Evolutionary conservation across 768 basidiomycete species (phyloP).

Genomic region (Rickenella mellea): DNA sequence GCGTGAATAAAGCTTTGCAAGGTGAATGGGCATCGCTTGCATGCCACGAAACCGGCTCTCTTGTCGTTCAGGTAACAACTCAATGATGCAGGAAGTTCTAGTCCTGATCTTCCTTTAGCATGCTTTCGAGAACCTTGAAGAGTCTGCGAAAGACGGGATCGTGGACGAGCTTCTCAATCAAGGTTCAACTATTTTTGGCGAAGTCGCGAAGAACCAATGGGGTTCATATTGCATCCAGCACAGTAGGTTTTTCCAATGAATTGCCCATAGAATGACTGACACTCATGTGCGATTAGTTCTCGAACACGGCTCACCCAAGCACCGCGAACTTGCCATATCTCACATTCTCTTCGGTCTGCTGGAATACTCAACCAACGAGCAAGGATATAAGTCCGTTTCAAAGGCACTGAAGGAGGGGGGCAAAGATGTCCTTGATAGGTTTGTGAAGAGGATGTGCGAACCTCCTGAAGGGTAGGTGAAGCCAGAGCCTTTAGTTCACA

Average conservation of each 20-base stretch:
- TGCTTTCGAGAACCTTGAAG: slow-evolving; percentile 79
- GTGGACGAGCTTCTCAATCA: slow-evolving; percentile 77
- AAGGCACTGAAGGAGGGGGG: slow-evolving; percentile 84
- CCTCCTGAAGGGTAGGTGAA: slow-evolving; percentile 62
- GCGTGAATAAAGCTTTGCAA: slow-evolving; percentile 80
- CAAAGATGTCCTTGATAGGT: slow-evolving; percentile 60
- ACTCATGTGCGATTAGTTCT: slow-evolving; percentile 39
- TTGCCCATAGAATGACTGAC: slow-evolving; percentile 1
- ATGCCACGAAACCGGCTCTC: slow-evolving; percentile 84
- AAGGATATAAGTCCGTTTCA: slow-evolving; percentile 80
- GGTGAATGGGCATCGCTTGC: slow-evolving; percentile 86
- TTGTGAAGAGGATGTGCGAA: slow-evolving; percentile 79
- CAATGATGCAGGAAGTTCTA: neutral
- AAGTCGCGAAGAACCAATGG: slow-evolving; percentile 84
- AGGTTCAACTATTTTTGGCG: slow-evolving; percentile 54
- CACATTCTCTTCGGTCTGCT: slow-evolving; percentile 69
- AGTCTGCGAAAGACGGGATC: slow-evolving; percentile 75
- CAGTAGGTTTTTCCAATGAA: slow-evolving; percentile 37
- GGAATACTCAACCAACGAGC: slow-evolving; percentile 73
- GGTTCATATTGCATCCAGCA: slow-evolving; percentile 83
- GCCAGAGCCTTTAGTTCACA: neutral
- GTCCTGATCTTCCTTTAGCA: slow-evolving; percentile 33
- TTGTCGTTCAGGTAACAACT: slow-evolving; percentile 66
- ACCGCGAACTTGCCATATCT: slow-evolving; percentile 68
- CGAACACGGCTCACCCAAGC: slow-evolving; percentile 73